Base-by-base conservation (phyloP, 2,329 filamentous ascomycete species). In the Monilinia fructicola region DNA sequence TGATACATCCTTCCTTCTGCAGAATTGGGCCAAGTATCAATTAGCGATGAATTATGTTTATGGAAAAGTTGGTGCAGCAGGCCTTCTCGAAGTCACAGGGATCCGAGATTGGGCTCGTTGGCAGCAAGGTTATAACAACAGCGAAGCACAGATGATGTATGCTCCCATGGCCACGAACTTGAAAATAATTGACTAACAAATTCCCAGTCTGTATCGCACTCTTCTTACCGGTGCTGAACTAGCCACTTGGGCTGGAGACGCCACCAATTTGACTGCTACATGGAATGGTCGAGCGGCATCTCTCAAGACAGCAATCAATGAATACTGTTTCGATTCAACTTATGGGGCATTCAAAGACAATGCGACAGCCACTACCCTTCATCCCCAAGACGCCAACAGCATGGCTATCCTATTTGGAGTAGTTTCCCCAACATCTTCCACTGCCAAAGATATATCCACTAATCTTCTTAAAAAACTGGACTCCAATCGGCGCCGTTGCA, bases 321-420 rank as follows among this genome's bases (percentile, higher is more conserved):
- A 38, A 9, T 69, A 71, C 38, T 71, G 71, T 44, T 74, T 66
- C 46, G 69, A 72, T n/a, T 4, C 52, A 16, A 38, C 58, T 6
- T 71, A 69, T 53, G 71, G 72, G 12, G 69, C 72, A 18, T 74
- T 72, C 65, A 74, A 72, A 67, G 73, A 74, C 55, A 74, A 72
- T 50, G 81, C 80, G 31, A 83, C 82, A 74, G 86, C 84, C 68
- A 83, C 82, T 0, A 79, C 80, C 0, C 77, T 90, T 2, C 78
- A 84, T 68, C 84, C 86, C 0, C 86, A 89, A 75, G 85, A 87
- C 69, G 85, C 82, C 26, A 88, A 88, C 75, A 81, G 81, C 61
- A 79, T 87, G 75, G 81, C 84, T 0, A 71, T 86, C 4, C 77
- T 81, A 23, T 74, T 71, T 59, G 67, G 67, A 28, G 67, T 73